Evolutionary conservation across 352 stramenopile species (phyloP).

Genomic region (Paralagenidium karlingii): DNA sequence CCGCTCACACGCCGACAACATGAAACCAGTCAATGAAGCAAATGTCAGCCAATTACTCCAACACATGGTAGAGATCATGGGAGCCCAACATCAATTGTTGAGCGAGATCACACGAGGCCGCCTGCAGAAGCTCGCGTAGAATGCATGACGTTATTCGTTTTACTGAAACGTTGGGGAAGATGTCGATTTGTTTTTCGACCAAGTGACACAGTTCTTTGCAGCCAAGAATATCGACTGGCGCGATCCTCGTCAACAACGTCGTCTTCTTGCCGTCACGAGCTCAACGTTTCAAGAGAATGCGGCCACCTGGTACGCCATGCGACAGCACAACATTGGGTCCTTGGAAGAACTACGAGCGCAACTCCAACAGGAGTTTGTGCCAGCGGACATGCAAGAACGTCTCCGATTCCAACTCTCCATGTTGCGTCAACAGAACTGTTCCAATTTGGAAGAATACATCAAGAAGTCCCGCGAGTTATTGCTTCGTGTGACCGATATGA

Average conservation of each 20-base stretch:
- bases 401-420: constrained; percentile 1
- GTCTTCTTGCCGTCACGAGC: not conserved
- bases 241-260: not conserved
- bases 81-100: too few relatives aligned
- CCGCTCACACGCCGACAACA: too few relatives aligned
- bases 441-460: constrained; percentile 2
- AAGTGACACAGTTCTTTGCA: constrained; percentile 10
- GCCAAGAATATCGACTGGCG: constrained; percentile 1
- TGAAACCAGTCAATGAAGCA: too few relatives aligned
- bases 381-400: constrained; percentile 6
- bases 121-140: too few relatives aligned
- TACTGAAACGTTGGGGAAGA: too few relatives aligned
- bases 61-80: too few relatives aligned
- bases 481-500: constrained; percentile 4
- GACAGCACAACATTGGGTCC: too few relatives aligned
- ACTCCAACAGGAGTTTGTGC: constrained; percentile 5
- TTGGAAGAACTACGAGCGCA: too few relatives aligned
- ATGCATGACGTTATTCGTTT: too few relatives aligned
- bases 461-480: constrained; percentile 4
- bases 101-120: too few relatives aligned
- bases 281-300: not conserved
- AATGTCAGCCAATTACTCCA: too few relatives aligned
- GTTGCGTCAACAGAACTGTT: constrained; percentile 2
- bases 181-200: constrained; percentile 9
- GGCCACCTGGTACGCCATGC: not conserved